A percentile compares a stretch with the other conserved stretches of the same genome.
Evolutionary conservation across 1,284 basidiomycete genomes (phyloP).

Genomic region (Trichosporon coremiiforme): DNA sequence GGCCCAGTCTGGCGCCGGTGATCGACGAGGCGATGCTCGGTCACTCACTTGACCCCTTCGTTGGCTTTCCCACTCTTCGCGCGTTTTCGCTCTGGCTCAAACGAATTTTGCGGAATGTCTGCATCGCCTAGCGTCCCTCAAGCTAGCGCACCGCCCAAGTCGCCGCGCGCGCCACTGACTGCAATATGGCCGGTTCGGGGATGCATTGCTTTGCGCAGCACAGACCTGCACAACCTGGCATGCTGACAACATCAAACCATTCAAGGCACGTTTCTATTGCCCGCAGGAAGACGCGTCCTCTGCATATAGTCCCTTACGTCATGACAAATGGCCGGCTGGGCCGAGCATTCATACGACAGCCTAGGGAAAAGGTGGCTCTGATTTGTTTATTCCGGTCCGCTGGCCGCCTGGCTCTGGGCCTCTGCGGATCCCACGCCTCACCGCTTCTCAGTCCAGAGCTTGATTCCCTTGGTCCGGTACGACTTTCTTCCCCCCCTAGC

Average conservation of each 20-base stretch:
- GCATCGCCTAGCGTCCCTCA: background rate
- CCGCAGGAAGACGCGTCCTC: background rate
- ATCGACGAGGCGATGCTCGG: conserved; percentile 7
- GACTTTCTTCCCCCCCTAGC: background rate
- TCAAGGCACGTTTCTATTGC: background rate
- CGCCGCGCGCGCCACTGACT: background rate
- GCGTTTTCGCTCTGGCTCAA: background rate
- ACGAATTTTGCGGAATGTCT: background rate
- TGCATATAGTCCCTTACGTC: background rate
- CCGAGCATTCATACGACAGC: background rate
- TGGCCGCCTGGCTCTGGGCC: background rate
- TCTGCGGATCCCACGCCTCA: background rate
- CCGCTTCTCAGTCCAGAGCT: conserved; percentile 1
- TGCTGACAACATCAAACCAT: background rate
- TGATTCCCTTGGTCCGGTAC: conserved; percentile 7
- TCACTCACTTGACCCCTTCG: background rate
- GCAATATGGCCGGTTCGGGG: too few species aligned
- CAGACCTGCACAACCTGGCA: background rate
- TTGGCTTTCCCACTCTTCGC: background rate
- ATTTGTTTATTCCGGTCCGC: conserved; percentile 6
- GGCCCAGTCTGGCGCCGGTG: background rate
- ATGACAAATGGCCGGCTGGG: background rate
- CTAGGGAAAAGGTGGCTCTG: background rate
- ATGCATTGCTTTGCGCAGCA: conserved; percentile 2
- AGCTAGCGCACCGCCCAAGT: background rate